Evolutionary conservation across 2,329 filamentous ascomycete genomes (phyloP).

Genomic region (Rachicladosporium sp.): DNA sequence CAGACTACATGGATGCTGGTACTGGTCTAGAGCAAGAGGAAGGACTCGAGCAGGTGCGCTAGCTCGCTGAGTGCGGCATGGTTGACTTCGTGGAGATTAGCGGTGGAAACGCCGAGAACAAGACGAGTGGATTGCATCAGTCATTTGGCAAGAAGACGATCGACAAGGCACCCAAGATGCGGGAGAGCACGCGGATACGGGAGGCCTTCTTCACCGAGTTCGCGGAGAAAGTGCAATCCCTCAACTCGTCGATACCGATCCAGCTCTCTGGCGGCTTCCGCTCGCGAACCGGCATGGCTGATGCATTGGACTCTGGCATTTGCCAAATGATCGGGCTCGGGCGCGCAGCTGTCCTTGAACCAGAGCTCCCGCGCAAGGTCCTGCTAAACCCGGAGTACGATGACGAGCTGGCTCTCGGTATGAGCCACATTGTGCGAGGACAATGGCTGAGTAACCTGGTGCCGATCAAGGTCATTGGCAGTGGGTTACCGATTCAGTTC

Average conservation of each 20-base stretch:
- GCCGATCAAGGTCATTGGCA: slow-evolving; percentile 22
- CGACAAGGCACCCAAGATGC: slow-evolving; percentile 16
- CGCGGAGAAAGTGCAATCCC: slow-evolving; percentile 23
- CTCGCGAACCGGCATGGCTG: slow-evolving; percentile 37
- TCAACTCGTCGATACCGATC: slow-evolving; percentile 16
- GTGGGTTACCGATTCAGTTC: slow-evolving; percentile 21
- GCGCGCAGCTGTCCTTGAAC: slow-evolving; percentile 33
- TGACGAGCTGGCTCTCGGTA: slow-evolving; percentile 17
- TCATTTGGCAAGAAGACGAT: slow-evolving; percentile 22
- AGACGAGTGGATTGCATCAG: slow-evolving; percentile 12
- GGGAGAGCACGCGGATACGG: slow-evolving; percentile 36
- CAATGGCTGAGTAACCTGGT: slow-evolving; percentile 22
- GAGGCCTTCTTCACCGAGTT: slow-evolving; percentile 62
- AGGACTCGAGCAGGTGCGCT: slow-evolving; percentile 45
- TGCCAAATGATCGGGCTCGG: slow-evolving; percentile 41
- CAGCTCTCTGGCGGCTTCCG: slow-evolving; percentile 52
- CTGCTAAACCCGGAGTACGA: slow-evolving; percentile 22
- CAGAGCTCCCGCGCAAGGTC: slow-evolving; percentile 28
- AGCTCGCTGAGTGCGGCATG: slow-evolving; percentile 33
- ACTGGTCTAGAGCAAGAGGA: slow-evolving; percentile 30
- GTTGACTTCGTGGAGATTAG: slow-evolving; percentile 59
- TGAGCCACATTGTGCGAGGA: slow-evolving; percentile 19
- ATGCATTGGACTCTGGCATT: slow-evolving; percentile 33
- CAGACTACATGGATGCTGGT: slow-evolving; percentile 28
- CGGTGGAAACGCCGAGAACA: slow-evolving; percentile 38